Evolutionary conservation across 305 asterid species (phyloP).

Genomic region (Caryopteris hybrid): DNA sequence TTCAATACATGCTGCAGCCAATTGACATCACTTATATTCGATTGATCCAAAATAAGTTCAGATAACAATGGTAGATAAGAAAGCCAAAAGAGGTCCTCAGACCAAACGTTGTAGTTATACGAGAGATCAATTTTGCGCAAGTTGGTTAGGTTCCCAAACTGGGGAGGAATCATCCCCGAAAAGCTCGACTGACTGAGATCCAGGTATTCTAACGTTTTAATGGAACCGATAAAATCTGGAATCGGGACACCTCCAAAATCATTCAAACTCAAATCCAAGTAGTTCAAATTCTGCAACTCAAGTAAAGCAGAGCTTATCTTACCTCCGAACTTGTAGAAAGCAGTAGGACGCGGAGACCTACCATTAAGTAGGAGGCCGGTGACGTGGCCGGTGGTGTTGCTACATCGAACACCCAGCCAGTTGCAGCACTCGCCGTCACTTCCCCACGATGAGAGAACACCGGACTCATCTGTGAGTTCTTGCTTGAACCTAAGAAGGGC

Average conservation of each 20-base stretch:
- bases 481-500: no score
- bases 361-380: neutral
- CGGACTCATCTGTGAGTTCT: neutral
- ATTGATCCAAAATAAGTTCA: conserved; percentile 3
- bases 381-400: conserved; percentile 15
- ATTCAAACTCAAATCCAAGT: conserved; percentile 5
- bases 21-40: neutral
- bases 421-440: conserved; percentile 14
- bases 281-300: neutral
- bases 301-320: neutral
- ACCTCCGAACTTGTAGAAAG: neutral
- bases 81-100: conserved; percentile 20
- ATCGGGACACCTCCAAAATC: conserved; percentile 4
- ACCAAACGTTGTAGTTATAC: neutral
- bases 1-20: neutral
- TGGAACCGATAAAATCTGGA: conserved; percentile 25
- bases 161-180: conserved; percentile 21
- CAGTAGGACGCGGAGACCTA: no score
- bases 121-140: conserved; percentile 16
- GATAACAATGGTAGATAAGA: conserved; percentile 19
- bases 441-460: neutral
- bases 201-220: conserved; percentile 14
- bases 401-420: neutral
- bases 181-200: neutral
- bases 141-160: conserved; percentile 31